Evolutionary conservation across 2,329 filamentous ascomycete genomes (phyloP), one percentile per base, ranked within the genome.

Genomic region (Aureobasidium sp.): DNA sequence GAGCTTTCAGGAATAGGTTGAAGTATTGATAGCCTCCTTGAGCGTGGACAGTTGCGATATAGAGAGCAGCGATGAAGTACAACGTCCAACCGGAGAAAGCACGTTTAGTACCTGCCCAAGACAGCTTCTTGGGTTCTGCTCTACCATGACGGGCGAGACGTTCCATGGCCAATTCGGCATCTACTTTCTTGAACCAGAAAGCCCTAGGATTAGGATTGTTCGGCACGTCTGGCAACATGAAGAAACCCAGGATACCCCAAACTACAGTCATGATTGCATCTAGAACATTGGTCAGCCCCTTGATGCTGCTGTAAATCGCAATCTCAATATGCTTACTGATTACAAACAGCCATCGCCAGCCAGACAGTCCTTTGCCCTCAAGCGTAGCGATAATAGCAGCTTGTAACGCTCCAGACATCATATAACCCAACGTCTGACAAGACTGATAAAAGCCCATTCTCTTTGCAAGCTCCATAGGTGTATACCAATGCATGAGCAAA

Each of bases 11-110:
- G 66, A 78, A 79, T 0, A 79, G 68, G 27, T 71, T 72, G 64
- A 79, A 78, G 69, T 79, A 79, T n/a, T 70, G 69, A 65, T 80
- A 79, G 9, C 79, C 78, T 62, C 78, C 80, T 1, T 75, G 75
- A 0, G 75, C 79, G 2, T 80, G 67, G 0, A 81, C 79, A 0
- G 76, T 79, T 0, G 75, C 71, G 23, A 77, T 76, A 61, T 80
- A 81, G 8, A 81, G 65, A 0, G 76, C 65, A 1, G 78, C 69
- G 13, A 81, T 73, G 65, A 79, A 76, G 64, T 80, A 80, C 0
- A 78, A 71, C 0, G 77, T 72, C 78, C 78, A 80, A 53, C 71
- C 72, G 0, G 67, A 69, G 57, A 79, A 76, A 0, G 78, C 78
- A 8, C 79, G 74, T 66, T 75, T 77, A 34, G 74, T 73, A 48